These are phyloP conservation scores for Phytophthora pinifolia DNA, from an alignment of 352 stramenopile species.

Conservation along the genomic window DNA sequence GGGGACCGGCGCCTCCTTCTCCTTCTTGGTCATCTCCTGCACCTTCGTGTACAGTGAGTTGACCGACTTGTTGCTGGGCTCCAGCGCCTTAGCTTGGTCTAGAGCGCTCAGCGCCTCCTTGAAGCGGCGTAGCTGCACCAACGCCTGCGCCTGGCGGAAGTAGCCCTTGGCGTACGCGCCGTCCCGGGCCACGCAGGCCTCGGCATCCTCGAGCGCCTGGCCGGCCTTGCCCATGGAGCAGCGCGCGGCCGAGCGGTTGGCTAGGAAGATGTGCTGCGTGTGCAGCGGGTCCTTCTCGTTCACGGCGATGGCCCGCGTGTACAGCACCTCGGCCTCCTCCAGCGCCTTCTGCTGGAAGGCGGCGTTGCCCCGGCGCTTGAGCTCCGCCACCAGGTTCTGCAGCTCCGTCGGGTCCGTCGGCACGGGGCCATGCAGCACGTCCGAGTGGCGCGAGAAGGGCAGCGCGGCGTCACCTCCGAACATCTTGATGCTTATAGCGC, in stretches of 20 bases:
- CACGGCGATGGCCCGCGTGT: slow-evolving; percentile 93
- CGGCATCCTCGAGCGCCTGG: slow-evolving; percentile 66
- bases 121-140: slow-evolving; percentile 70
- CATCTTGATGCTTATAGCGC: slow-evolving; percentile 27
- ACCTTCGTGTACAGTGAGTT: slow-evolving; percentile 61
- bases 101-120: slow-evolving; percentile 65
- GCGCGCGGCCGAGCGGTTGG: slow-evolving; percentile 88
- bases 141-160: slow-evolving; percentile 82
- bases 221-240: slow-evolving; percentile 76
- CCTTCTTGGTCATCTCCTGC: slow-evolving; percentile 57
- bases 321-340: slow-evolving; percentile 95
- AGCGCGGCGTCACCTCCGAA: slow-evolving; percentile 70
- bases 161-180: slow-evolving; percentile 77
- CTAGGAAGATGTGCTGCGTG: slow-evolving; percentile 86
- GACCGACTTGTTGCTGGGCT: slow-evolving; percentile 78
- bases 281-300: slow-evolving; percentile 49
- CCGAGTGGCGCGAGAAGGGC: slow-evolving; percentile 79
- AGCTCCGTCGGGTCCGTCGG: slow-evolving; percentile 53
- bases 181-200: slow-evolving; percentile 62
- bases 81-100: slow-evolving; percentile 57
- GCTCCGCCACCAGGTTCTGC: slow-evolving; percentile 75
- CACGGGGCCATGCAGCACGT: slow-evolving; percentile 64
- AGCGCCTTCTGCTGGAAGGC: slow-evolving; percentile 83
- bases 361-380: slow-evolving; percentile 88
- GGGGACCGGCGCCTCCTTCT: slow-evolving; percentile 48